Conservation (phyloP, 257 asterid species). For the Fraxinus americana region DNA sequence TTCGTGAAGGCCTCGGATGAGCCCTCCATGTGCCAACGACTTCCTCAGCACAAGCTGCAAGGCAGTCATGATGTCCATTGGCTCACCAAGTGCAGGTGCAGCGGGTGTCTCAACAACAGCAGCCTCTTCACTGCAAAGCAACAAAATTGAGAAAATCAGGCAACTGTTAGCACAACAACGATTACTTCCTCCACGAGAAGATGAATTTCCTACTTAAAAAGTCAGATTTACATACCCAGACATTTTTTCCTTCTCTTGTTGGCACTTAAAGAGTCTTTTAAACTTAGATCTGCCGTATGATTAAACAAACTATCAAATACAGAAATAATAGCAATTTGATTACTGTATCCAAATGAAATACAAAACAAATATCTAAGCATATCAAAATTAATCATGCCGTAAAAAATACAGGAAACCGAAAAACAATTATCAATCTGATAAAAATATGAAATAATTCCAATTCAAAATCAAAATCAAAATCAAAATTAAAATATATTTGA, state of each 20-base stretch:
- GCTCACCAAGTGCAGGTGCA: conserved; percentile 59
- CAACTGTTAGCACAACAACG: background rate
- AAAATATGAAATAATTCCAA: background rate
- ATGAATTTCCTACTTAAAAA: background rate
- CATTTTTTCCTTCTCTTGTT: conserved; percentile 24
- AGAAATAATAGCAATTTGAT: background rate
- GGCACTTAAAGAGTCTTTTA: conserved; percentile 10
- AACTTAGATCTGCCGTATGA: conserved; percentile 27
- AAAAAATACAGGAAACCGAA: background rate
- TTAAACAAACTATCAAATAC: background rate
- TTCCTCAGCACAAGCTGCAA: conserved; percentile 53
- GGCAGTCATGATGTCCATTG: conserved; percentile 68
- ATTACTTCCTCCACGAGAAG: background rate
- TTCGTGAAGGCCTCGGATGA: conserved; percentile 50
- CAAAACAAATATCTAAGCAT: too few relatives aligned
- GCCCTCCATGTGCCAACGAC: conserved; percentile 53
- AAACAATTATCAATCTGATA: background rate
- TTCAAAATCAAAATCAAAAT: too few relatives aligned
- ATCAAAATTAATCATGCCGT: background rate
- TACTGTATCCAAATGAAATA: too few relatives aligned
- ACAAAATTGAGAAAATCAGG: background rate
- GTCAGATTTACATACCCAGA: conserved; percentile 36
- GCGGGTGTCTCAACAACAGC: conserved; percentile 33
- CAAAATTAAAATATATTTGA: background rate
- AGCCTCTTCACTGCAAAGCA: conserved; percentile 41